phyloP scores from a whole-genome alignment of 2,329 filamentous ascomycete genomes.

The Huntiella savannae region DNA sequence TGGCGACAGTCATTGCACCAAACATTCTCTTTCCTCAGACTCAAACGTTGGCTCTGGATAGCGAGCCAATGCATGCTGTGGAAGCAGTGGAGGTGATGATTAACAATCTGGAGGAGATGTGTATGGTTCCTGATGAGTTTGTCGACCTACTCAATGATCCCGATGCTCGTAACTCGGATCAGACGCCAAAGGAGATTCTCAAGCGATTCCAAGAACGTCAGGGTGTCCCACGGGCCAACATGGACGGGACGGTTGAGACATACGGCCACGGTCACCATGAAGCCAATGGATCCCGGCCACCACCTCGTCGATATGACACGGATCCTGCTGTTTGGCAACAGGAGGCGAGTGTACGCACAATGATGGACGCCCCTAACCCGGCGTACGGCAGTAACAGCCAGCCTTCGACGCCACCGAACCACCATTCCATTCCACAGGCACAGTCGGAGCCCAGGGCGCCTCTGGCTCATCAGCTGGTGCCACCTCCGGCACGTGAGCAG shows the following conservation, averaged over 20 bases:
- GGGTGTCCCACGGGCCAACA: constrained; percentile 34
- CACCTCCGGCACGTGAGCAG: constrained; percentile 4
- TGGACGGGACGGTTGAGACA: constrained; percentile 35
- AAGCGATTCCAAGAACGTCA: constrained; percentile 74
- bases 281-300: constrained; percentile 36
- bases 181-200: constrained; percentile 93
- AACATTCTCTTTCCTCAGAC: constrained; percentile 68
- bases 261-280: constrained; percentile 29
- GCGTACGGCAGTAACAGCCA: constrained; percentile 12
- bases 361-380: constrained; percentile 38
- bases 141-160: constrained; percentile 71
- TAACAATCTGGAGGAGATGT: constrained; percentile 88
- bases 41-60: constrained; percentile 51
- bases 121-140: constrained; percentile 86
- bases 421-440: constrained; percentile 9
- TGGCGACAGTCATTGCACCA: constrained; percentile 91
- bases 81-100: constrained; percentile 85
- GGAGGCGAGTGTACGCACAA: constrained; percentile 65
- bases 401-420: constrained; percentile 10
- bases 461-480: constrained; percentile 8
- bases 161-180: constrained; percentile 58
- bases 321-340: constrained; percentile 70
- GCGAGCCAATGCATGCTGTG: constrained; percentile 82
- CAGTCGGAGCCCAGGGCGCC: constrained; percentile 8
- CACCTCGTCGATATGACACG: constrained; percentile 55